phyloP scores from a whole-genome alignment of 2,329 filamentous ascomycete genomes.

The Nothophoma quercina region DNA sequence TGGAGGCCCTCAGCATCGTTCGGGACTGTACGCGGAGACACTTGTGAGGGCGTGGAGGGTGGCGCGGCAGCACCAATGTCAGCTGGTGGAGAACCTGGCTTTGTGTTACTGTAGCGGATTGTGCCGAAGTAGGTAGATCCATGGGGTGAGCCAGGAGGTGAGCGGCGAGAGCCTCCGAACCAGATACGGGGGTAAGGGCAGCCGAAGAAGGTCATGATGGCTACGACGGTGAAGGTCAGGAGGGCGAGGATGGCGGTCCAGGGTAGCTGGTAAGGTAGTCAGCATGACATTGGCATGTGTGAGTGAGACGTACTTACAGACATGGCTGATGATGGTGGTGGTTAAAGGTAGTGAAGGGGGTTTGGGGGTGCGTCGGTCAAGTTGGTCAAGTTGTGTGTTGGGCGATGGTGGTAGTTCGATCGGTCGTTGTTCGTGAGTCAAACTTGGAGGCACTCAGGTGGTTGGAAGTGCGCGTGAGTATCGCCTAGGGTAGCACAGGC shows the following conservation, averaged over 20 bases:
- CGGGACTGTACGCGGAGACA: neutral
- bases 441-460: neutral
- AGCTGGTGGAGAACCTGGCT: neutral
- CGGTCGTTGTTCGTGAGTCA: neutral
- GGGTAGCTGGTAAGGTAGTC: neutral
- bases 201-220: neutral
- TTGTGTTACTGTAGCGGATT: neutral
- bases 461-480: neutral
- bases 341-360: too few species aligned
- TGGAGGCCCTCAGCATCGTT: neutral
- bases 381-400: neutral
- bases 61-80: neutral
- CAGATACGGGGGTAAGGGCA: neutral
- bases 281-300: neutral
- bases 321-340: neutral
- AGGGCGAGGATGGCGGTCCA: neutral
- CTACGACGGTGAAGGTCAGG: neutral
- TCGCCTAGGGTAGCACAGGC: neutral
- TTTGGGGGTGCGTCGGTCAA: too few species aligned
- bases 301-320: neutral
- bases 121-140: neutral
- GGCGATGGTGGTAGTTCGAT: too few species aligned
- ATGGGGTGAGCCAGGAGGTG: neutral
- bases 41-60: neutral
- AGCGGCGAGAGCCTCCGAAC: too few species aligned